Evolutionary conservation across 2,329 filamentous ascomycete genomes (phyloP), one percentile per base, ranked within the genome.

Genomic region (Neopestalotiopsis clavispora): DNA sequence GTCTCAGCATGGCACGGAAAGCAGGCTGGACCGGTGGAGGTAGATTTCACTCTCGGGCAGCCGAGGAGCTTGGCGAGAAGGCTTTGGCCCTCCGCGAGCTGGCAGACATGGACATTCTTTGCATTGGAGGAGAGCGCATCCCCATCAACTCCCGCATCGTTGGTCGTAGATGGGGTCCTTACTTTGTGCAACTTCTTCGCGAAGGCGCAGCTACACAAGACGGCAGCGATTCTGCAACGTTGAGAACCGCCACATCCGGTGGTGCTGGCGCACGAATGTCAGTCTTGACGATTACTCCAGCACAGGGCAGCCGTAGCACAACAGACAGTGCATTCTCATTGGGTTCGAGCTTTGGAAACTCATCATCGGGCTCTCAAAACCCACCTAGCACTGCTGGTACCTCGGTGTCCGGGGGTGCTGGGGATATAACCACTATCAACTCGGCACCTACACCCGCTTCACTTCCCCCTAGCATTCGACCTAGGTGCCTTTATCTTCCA

Each of bases 61-160:
- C 95, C 1, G 92, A 97, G 74, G 93, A 97, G 71, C 84, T 99
- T 14, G 96, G 96, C 4, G 91, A 93, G 72, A 89, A 94, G 78
- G 92, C 94, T 0, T 84, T 97, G 71, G 87, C 87, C 1, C 84
- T 97, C 78, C 89, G 90, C n/a, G 96, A 98, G 79, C 84, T 99
- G 68, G 89, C 94, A 2, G 96, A 99, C 75, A 99, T 99, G 96
- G 96, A 98, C 76, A 93, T 99, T 69, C 85, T 98, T 34, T 96
- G 95, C 66, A 91, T 97, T 57, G 92, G 93, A 23, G 95, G 95
- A 28, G 95, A 98, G 78, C 90, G 95, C 20, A 94, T 98, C 73
- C 94, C 96, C 0, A 93, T 98, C 73, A 99, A 97, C 80, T 98
- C 96, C 6, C 90, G 94, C 68, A 89, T 99, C 17, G 87, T 98